These are phyloP conservation scores for Phytopythium montanum DNA, from an alignment of 352 stramenopile species.

Conservation along the genomic window DNA sequence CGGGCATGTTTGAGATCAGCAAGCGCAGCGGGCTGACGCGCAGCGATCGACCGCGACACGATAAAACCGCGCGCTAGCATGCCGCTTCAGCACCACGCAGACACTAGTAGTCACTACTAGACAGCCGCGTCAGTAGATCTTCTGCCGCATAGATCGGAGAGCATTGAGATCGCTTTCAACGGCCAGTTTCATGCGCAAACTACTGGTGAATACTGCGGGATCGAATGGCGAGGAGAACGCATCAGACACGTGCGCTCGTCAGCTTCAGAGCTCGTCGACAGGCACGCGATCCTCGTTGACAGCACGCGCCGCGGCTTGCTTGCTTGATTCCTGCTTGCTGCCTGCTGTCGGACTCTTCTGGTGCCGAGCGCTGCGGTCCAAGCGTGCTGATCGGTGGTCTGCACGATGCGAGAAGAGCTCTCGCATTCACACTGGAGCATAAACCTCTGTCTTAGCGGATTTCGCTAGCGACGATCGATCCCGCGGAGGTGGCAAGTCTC, in stretches of 20 bases:
- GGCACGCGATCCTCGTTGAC: background rate
- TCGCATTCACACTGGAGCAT: background rate
- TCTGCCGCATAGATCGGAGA: background rate
- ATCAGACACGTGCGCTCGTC: background rate
- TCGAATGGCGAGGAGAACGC: background rate
- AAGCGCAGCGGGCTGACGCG: background rate
- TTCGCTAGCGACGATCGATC: background rate
- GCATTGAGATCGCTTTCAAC: background rate
- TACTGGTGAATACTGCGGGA: background rate
- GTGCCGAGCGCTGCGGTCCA: background rate
- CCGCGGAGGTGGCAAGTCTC: background rate
- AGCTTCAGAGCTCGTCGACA: background rate
- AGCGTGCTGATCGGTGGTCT: background rate
- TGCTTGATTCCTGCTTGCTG: background rate
- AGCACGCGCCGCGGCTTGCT: background rate
- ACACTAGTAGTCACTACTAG: background rate
- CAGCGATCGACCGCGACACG: background rate
- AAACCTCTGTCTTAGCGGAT: background rate
- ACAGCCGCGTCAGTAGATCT: background rate
- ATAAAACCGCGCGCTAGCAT: background rate
- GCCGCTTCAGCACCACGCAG: background rate
- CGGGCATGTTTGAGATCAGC: background rate
- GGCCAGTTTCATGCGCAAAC: background rate
- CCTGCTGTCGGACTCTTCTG: background rate
- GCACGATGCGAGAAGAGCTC: background rate